Conservation (phyloP, 805 yeast species). For the Saturnispora quitensis region DNA sequence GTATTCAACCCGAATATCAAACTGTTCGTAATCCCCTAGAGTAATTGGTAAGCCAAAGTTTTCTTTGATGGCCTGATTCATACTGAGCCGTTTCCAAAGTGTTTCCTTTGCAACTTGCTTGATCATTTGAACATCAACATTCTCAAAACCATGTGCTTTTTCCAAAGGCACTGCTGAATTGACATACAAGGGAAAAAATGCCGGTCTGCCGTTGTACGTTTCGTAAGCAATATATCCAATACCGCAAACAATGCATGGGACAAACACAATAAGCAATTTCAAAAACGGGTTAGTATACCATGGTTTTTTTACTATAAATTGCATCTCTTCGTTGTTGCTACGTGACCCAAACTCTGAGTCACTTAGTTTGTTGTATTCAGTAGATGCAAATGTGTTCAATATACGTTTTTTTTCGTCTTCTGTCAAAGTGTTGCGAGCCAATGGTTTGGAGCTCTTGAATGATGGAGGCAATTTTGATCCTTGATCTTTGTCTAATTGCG, state of each 20-base stretch:
- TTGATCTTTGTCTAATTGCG: neutral
- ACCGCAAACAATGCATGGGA: constrained; percentile 14
- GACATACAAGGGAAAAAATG: constrained; percentile 26
- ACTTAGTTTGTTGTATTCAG: neutral
- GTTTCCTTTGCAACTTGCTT: constrained; percentile 19
- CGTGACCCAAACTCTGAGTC: neutral
- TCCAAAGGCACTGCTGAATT: constrained; percentile 21
- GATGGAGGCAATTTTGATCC: constrained; percentile 15
- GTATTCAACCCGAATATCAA: constrained; percentile 25
- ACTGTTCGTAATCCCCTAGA: constrained; percentile 22
- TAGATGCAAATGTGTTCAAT: constrained; percentile 3
- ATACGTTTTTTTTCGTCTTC: constrained; percentile 7
- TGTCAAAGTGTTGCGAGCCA: constrained; percentile 10
- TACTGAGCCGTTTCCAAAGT: constrained; percentile 22
- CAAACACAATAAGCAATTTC: constrained; percentile 10
- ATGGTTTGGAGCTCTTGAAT: constrained; percentile 15
- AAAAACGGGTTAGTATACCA: constrained; percentile 13
- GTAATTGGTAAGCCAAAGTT: constrained; percentile 27
- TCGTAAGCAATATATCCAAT: constrained; percentile 25
- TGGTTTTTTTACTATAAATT: constrained; percentile 12
- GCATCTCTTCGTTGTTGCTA: neutral
- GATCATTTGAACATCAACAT: constrained; percentile 23
- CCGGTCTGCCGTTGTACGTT: constrained; percentile 22
- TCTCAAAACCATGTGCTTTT: constrained; percentile 21
- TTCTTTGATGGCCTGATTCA: constrained; percentile 23